Evolutionary conservation across 768 basidiomycete genomes (phyloP).

Genomic region (Sarcomyxa edulis): DNA sequence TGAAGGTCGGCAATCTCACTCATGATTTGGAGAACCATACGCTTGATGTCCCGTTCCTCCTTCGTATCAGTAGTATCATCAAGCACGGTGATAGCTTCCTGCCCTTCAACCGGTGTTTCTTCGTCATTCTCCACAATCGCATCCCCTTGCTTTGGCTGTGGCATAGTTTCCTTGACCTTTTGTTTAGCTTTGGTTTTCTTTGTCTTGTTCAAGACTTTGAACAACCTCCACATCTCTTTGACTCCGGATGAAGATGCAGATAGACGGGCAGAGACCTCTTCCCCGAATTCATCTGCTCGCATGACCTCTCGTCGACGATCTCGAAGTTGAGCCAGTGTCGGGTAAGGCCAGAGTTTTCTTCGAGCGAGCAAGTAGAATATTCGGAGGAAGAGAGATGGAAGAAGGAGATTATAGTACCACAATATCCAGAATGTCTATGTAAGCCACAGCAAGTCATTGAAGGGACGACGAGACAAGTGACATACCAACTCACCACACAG

Average conservation of each 20-base stretch:
- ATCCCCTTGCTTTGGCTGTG: constrained; percentile 1
- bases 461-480: constrained; percentile 3
- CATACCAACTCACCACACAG: constrained; percentile 39
- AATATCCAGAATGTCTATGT: constrained; percentile 55
- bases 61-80: constrained; percentile 27
- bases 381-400: constrained; percentile 44
- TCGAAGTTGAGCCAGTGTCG: constrained; percentile 47
- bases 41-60: constrained; percentile 37
- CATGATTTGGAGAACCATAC: constrained; percentile 31
- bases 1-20: constrained; percentile 54
- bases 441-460: not conserved
- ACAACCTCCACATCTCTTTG: constrained; percentile 49
- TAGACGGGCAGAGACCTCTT: constrained; percentile 41
- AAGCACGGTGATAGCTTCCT: constrained; percentile 20
- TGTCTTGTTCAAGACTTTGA: constrained; percentile 34
- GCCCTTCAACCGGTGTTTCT: constrained; percentile 9
- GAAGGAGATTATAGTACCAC: constrained; percentile 56
- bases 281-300: constrained; percentile 47
- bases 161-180: constrained; percentile 12
- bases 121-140: not conserved
- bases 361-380: constrained; percentile 44
- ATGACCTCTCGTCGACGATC: constrained; percentile 43
- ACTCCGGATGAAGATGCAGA: constrained; percentile 39
- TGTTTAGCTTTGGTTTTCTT: constrained; percentile 27
- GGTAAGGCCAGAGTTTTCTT: constrained; percentile 47